phyloP scores from a whole-genome alignment of 2,329 filamentous ascomycete genomes.

The Cadophora sp. region DNA sequence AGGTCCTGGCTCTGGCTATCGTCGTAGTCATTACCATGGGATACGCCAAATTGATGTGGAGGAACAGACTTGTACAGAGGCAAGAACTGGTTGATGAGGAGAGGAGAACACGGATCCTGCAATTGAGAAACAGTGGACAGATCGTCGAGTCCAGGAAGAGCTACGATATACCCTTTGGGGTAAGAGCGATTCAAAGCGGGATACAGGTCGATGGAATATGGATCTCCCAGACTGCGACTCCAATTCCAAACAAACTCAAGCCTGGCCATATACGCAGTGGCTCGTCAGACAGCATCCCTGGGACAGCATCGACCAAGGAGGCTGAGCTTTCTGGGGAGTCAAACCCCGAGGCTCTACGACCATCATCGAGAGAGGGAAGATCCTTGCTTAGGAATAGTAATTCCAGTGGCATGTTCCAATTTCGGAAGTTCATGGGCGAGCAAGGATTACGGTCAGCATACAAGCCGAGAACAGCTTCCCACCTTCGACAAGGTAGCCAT shows the following conservation, averaged over 20 bases:
- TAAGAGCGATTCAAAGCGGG: conserved; percentile 83
- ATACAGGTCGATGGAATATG: conserved; percentile 87
- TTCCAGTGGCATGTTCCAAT: conserved; percentile 13
- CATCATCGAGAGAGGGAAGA: conserved; percentile 24
- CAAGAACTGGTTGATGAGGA: conserved; percentile 71
- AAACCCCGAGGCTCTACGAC: conserved; percentile 7
- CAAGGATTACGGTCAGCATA: conserved; percentile 36
- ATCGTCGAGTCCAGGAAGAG: conserved; percentile 43
- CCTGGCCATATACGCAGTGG: conserved; percentile 26
- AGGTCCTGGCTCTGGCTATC: conserved; percentile 79
- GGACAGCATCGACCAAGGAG: conserved; percentile 25
- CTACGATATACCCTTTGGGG: conserved; percentile 81
- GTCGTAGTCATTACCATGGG: conserved; percentile 72
- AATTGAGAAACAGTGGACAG: conserved; percentile 60
- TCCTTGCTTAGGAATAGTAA: conserved; percentile 16
- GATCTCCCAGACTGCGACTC: conserved; percentile 52
- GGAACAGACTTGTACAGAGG: conserved; percentile 59
- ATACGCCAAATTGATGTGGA: conserved; percentile 70
- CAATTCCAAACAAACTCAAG: conserved; percentile 36
- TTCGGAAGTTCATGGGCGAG: conserved; percentile 1
- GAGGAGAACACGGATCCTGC: conserved; percentile 59
- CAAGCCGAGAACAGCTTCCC: conserved; percentile 45
- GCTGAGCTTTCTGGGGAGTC: conserved; percentile 14
- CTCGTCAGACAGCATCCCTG: conserved; percentile 25
- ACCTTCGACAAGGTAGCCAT: conserved; percentile 43